Percentiles rank a stretch among this genome's conserved stretches.
phyloP scores from a whole-genome alignment of 169 alveolate genomes.

The Plasmodium vivax region DNA sequence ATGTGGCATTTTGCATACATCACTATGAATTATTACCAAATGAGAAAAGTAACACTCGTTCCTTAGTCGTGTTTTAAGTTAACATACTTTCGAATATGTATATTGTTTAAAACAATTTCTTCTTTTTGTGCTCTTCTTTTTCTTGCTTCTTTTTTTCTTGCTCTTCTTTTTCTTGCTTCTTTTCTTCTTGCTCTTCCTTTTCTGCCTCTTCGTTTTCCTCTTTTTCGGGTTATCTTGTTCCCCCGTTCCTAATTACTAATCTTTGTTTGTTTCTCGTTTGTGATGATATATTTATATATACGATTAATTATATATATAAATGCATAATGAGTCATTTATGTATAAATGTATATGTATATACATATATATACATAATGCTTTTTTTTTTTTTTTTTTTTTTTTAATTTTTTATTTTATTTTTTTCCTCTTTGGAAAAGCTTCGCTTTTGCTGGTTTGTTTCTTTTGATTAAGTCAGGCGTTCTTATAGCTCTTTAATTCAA shows the following conservation, averaged over 20 bases:
- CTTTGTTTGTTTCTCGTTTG: not conserved
- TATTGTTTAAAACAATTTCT: constrained; percentile 43
- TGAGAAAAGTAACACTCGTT: constrained; percentile 29
- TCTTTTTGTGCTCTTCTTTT: not conserved
- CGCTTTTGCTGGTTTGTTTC: constrained; percentile 12
- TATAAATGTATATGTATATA: constrained; percentile 5
- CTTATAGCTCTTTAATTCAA: constrained; percentile 51
- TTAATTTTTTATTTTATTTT: not conserved
- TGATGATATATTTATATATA: constrained; percentile 1
- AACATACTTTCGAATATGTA: constrained; percentile 69
- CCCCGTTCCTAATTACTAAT: not conserved
- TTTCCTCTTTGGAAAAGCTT: constrained; percentile 9
- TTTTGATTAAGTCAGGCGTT: constrained; percentile 46
- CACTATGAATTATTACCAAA: constrained; percentile 38
- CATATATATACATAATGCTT: not conserved
- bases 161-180: not conserved
- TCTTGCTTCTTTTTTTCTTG: not conserved
- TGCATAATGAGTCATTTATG: constrained; percentile 1
- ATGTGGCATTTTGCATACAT: constrained; percentile 1
- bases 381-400: not conserved
- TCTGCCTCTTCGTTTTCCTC: not conserved
- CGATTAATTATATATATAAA: not conserved
- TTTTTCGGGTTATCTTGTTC: not conserved
- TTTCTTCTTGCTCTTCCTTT: constrained; percentile 36
- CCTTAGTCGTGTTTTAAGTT: constrained; percentile 51